Base-by-base conservation (phyloP, 106 monocot species). In the Xerophyta viscosa region DNA sequence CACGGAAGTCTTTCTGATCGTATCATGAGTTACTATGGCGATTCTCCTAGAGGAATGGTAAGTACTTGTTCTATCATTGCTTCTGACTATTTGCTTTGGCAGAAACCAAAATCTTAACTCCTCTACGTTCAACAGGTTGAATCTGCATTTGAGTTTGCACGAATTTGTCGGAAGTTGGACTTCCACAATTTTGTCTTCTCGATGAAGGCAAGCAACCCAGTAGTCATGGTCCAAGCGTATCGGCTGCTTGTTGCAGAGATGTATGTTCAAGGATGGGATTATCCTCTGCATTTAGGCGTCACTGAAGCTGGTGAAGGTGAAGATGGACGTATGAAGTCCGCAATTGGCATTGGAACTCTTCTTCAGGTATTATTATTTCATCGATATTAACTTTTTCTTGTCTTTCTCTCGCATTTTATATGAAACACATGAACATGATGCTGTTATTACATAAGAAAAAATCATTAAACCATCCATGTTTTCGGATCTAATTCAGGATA, bases 251-350 rank as follows among this genome's bases (percentile, higher is more conserved):
- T 99, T 11, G 98, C 98, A 6, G 98, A 99, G 71, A 99, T 99
- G 98, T 90, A 90, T 77, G 90, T 83, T 25, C 90, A 83, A 58
- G 98, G 98, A 8, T 99, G 98, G 98, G 98, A 99, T 59, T 99
- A 99, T 64, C 98, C 98, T 55, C 71, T 99, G 66, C 98, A 99
- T 55, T 53, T 99, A n/a, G 98, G 98, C 24, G 98, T 99, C 43
- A 99, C 98, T 61, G 98, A 99, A 74, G 98, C 90, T 54, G 98
- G 98, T 21, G 98, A 99, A 73, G 98, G 98, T 56, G 98, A 99
- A 73, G 98, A 99, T 75, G 98, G 98, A 20, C 70, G 98, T 24
- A 99, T 99, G 98, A 99, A 99, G 61, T 99, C 90, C 57, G 90
- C 98, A 62, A 99, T 99, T 57, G 98, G 90, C 39, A 99, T 99